Conservation (phyloP, 768 basidiomycete genomes). For the Hericium coralloides region DNA sequence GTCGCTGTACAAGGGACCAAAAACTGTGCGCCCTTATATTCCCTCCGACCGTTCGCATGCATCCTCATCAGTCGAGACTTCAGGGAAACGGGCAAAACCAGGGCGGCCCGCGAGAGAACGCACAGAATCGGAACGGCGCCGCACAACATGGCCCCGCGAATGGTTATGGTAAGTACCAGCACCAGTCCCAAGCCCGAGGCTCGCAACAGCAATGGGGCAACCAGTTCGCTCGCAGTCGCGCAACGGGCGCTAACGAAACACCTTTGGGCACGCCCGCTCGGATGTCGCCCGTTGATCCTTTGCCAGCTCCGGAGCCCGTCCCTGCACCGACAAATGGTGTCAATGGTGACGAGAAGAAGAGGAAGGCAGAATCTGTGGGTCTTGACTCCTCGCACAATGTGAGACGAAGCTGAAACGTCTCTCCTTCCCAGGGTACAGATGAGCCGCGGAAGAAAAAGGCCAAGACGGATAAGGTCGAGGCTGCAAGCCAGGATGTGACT, state of each 20-base stretch:
- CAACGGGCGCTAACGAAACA: constrained; percentile 62
- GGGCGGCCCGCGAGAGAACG: background rate
- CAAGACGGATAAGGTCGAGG: background rate
- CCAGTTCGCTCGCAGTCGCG: constrained; percentile 11
- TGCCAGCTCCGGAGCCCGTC: constrained; percentile 13
- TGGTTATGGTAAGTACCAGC: constrained; percentile 15
- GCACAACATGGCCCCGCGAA: constrained; percentile 3
- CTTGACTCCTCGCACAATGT: background rate
- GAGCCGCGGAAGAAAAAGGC: background rate
- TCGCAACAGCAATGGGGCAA: constrained; percentile 8
- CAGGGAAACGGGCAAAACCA: background rate
- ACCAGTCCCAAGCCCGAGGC: background rate
- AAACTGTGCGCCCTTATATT: constrained; percentile 32
- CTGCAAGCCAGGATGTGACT: background rate
- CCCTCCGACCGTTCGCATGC: constrained; percentile 17
- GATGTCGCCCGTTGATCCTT: constrained; percentile 34
- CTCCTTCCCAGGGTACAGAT: background rate
- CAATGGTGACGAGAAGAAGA: background rate
- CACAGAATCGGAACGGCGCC: constrained; percentile 4
- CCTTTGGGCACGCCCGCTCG: constrained; percentile 57
- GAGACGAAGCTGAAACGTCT: background rate
- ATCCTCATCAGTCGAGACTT: background rate
- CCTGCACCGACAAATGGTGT: background rate
- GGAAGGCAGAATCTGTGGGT: constrained; percentile 2
- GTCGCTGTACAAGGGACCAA: constrained; percentile 72